Evolutionary conservation across 768 basidiomycete species (phyloP).

Genomic region (Termitomyces sp.): DNA sequence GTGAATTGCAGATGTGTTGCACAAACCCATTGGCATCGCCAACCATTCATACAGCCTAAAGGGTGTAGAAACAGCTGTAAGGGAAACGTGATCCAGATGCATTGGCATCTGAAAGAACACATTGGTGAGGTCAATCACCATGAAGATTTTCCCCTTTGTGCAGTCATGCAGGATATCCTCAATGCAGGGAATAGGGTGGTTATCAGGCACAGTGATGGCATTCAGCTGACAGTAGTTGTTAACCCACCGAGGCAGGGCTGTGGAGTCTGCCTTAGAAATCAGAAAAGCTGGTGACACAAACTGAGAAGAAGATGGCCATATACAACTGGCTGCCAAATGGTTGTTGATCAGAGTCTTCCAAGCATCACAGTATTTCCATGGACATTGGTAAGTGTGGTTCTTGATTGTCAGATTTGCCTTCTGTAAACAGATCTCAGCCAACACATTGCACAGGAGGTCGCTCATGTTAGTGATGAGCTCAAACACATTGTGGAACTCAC

Average conservation of each 20-base stretch:
- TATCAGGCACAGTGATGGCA: too few species aligned
- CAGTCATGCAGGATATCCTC: too few species aligned
- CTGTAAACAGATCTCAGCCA: slow-evolving; percentile 26
- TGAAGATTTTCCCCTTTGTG: slow-evolving; percentile 28
- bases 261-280: too few species aligned
- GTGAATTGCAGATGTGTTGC: too few species aligned
- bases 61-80: too few species aligned
- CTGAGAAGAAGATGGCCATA: slow-evolving; percentile 22
- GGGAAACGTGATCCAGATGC: slow-evolving; percentile 21
- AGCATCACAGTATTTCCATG: slow-evolving; percentile 25
- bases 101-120: slow-evolving; percentile 32
- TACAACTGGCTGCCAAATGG: slow-evolving; percentile 24
- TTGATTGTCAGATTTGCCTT: slow-evolving; percentile 24
- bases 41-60: too few species aligned
- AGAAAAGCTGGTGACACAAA: slow-evolving; percentile 32
- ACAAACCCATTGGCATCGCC: too few species aligned
- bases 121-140: slow-evolving; percentile 33
- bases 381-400: slow-evolving; percentile 27
- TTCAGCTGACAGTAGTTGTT: slow-evolving; percentile 30
- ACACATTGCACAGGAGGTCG: too few species aligned
- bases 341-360: slow-evolving; percentile 30
- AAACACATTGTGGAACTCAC: too few species aligned
- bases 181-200: too few species aligned
- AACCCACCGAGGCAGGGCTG: slow-evolving; percentile 28
- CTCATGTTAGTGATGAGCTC: too few species aligned